Evolutionary conservation across 2,329 filamentous ascomycete species (phyloP), one percentile per base, ranked within the genome.

Genomic region (Penicillium crustosum): DNA sequence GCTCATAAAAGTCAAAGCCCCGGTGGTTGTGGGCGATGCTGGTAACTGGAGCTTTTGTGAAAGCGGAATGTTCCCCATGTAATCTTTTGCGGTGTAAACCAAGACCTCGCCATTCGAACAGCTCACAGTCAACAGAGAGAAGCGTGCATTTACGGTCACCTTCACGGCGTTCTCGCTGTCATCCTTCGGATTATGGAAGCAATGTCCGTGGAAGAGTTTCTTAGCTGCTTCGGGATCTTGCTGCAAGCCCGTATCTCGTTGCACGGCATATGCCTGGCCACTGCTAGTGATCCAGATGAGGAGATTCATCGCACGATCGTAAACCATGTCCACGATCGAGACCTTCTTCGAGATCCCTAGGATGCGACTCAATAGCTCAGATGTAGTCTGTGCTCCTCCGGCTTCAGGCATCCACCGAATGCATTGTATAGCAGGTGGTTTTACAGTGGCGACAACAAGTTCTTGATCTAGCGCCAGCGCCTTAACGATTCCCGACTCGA

Each of bases 221-320:
- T 86, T 87, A 2, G 79, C 75, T 31, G 79, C 72, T 17, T 79
- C 77, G 1, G 78, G 72, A 41, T 85, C 74, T 9, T 69, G 69
- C 10, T 72, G 61, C 48, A 70, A 66, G 8, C 74, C 80, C 12
- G 73, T 66, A 17, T 81, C 70, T 59, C 91, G 86, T 75, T 97
- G 94, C 25, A 97, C 93, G 19, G 93, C 93, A 75, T 95, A 97
- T 2, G 88, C 92, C 71, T 86, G 87, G 7, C 94, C 94, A 67
- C 95, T 92, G 68, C 82, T 89, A 6, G 91, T 94, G 56, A 96
- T 85, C 94, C 94, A 99, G 10, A 93, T 91, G 10, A 90, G 88
- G 13, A 99, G 81, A 68, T 96, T 97, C 93, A 99, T 99, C 0
- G 94, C 93, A 59, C 93, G 86, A 73, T 99, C 94, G 71, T 96